These are phyloP conservation scores for Coleophoma cylindrospora DNA, from an alignment of 2,329 filamentous ascomycete genomes.

Conservation along the genomic window DNA sequence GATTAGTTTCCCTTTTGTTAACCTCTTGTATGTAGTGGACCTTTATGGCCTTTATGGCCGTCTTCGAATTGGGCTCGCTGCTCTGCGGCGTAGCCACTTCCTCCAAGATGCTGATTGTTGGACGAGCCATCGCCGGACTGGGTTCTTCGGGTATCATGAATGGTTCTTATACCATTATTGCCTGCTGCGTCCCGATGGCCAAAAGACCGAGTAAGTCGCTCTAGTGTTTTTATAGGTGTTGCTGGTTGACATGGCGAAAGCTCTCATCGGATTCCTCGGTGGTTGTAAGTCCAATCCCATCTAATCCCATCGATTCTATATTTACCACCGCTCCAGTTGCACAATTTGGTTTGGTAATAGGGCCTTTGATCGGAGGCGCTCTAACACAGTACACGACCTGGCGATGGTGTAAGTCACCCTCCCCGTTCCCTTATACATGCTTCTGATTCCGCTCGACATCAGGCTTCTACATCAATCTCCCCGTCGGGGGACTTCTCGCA, in stretches of 20 bases:
- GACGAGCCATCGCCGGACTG: slow-evolving; percentile 45
- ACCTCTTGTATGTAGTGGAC: slow-evolving; percentile 3
- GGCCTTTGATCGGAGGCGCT: slow-evolving; percentile 25
- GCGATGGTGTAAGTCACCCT: slow-evolving; percentile 24
- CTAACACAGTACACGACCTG: slow-evolving; percentile 28
- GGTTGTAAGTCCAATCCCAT: neutral
- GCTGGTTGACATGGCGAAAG: neutral
- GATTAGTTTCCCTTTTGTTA: neutral
- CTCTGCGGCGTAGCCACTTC: slow-evolving; percentile 44
- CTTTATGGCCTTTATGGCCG: slow-evolving; percentile 26
- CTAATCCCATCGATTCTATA: neutral
- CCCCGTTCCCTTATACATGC: neutral
- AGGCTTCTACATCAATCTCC: slow-evolving; percentile 32
- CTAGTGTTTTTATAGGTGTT: neutral
- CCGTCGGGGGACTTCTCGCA: slow-evolving; percentile 28
- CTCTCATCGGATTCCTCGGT: neutral
- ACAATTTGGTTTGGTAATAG: slow-evolving; percentile 9
- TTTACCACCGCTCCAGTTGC: neutral
- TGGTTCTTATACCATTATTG: slow-evolving; percentile 44
- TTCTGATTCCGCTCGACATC: neutral
- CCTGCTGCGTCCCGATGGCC: slow-evolving; percentile 21
- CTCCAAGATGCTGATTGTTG: slow-evolving; percentile 47
- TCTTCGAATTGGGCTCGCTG: slow-evolving; percentile 50
- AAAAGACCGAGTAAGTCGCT: slow-evolving; percentile 4
- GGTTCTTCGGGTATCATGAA: slow-evolving; percentile 45